Evolutionary conservation across 352 stramenopile species (phyloP).

Genomic region (Phytophthora melonis): DNA sequence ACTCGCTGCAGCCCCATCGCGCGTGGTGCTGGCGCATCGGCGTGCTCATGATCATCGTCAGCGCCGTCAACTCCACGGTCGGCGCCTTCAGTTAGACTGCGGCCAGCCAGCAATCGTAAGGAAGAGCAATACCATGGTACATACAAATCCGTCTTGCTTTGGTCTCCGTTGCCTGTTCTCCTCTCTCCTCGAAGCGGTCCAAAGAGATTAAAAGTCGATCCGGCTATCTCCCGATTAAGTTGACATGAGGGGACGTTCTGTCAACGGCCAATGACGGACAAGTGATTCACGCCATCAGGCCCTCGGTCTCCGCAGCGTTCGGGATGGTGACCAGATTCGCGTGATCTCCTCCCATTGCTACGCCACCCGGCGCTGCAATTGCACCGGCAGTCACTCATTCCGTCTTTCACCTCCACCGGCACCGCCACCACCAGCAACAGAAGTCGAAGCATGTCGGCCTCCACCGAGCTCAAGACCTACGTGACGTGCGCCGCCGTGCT

Average conservation of each 20-base stretch:
- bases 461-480: conserved; percentile 59
- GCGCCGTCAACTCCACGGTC: conserved; percentile 47
- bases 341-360: conserved; percentile 7
- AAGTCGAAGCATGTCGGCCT: conserved; percentile 32
- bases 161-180: neutral
- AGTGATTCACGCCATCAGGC: conserved; percentile 40
- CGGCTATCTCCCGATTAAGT: conserved; percentile 30
- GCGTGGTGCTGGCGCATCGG: conserved; percentile 59
- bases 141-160: no score
- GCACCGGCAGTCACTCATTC: conserved; percentile 14
- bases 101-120: neutral
- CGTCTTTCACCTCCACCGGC: conserved; percentile 4
- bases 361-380: neutral
- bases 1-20: conserved; percentile 59
- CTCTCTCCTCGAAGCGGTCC: neutral
- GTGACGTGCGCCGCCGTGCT: conserved; percentile 60
- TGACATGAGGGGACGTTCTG: neutral
- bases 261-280: conserved; percentile 19
- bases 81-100: conserved; percentile 41
- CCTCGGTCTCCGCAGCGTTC: conserved; percentile 8
- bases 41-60: conserved; percentile 49
- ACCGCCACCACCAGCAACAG: neutral
- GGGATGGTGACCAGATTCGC: conserved; percentile 16
- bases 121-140: neutral
- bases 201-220: neutral